phyloP scores from a whole-genome alignment of 2,329 filamentous ascomycete genomes.

The Colletotrichum sp. region DNA sequence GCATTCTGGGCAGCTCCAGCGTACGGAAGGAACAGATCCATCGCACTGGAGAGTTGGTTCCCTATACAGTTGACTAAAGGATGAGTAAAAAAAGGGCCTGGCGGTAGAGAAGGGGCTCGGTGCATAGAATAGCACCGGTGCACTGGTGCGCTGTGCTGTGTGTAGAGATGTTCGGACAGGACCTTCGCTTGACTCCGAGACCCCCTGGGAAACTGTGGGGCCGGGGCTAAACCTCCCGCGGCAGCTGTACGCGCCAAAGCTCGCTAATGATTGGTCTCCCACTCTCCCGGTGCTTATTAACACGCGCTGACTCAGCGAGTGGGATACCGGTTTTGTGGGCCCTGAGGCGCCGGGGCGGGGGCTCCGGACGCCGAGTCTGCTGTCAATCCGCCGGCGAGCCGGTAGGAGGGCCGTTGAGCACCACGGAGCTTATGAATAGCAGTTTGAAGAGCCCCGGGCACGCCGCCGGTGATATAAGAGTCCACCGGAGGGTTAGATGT shows the following conservation, averaged over 20 bases:
- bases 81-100: neutral
- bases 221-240: neutral
- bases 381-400: neutral
- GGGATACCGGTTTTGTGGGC: neutral
- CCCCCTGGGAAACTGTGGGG: neutral
- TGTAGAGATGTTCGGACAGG: neutral
- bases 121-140: slow-evolving; percentile 26
- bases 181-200: neutral
- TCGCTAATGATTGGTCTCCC: neutral
- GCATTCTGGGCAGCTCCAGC: neutral
- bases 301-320: neutral
- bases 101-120: too few species aligned
- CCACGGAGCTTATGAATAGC: neutral
- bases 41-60: neutral
- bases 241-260: neutral
- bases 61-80: neutral
- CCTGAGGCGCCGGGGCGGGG: neutral
- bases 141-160: neutral
- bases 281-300: neutral
- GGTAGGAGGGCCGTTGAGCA: neutral
- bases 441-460: neutral
- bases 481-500: neutral
- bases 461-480: neutral
- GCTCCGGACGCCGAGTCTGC: neutral
- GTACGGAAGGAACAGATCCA: neutral